A percentile compares a stretch with the other conserved stretches of the same genome.
Evolutionary conservation across 1,284 basidiomycete species (phyloP).

Genomic region (Volvariella surrecta): DNA sequence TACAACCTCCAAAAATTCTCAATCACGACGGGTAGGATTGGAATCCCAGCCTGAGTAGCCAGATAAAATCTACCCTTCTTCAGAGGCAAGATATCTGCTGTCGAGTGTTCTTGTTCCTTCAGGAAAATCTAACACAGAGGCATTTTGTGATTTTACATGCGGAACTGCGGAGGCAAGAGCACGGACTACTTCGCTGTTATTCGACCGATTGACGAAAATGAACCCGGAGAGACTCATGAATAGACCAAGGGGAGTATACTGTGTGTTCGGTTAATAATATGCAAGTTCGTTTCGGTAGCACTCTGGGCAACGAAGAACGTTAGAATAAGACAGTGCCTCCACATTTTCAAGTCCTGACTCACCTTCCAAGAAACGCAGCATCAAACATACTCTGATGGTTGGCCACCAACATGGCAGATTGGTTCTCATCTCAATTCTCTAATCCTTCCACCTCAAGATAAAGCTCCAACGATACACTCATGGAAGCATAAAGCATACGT

Average conservation of each 20-base stretch:
- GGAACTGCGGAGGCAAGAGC: conserved; percentile 76
- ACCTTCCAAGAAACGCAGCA: conserved; percentile 77
- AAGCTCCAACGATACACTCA: no score
- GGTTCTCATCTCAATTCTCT: conserved; percentile 57
- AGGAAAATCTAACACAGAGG: conserved; percentile 88
- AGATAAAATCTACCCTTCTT: conserved; percentile 99
- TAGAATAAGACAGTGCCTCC: conserved; percentile 3
- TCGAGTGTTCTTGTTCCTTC: conserved; percentile 83
- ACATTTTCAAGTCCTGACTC: no score
- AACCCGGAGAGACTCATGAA: conserved; percentile 91
- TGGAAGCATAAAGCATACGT: no score
- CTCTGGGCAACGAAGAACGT: conserved; percentile 36
- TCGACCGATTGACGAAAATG: conserved; percentile 89
- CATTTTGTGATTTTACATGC: conserved; percentile 67
- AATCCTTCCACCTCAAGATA: conserved; percentile 78
- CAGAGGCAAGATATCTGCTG: conserved; percentile 73
- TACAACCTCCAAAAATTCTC: conserved; percentile 93
- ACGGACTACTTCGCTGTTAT: conserved; percentile 67
- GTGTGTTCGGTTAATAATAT: conserved; percentile 97
- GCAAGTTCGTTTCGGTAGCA: conserved; percentile 76
- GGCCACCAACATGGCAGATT: conserved; percentile 72
- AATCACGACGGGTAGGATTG: conserved; percentile 86
- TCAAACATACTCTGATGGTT: conserved; percentile 97
- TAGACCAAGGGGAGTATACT: conserved; percentile 86
- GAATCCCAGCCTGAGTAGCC: conserved; percentile 83